These are phyloP conservation scores for Podaxis sp. DNA, from an alignment of 768 basidiomycete species.

Conservation along the genomic window DNA sequence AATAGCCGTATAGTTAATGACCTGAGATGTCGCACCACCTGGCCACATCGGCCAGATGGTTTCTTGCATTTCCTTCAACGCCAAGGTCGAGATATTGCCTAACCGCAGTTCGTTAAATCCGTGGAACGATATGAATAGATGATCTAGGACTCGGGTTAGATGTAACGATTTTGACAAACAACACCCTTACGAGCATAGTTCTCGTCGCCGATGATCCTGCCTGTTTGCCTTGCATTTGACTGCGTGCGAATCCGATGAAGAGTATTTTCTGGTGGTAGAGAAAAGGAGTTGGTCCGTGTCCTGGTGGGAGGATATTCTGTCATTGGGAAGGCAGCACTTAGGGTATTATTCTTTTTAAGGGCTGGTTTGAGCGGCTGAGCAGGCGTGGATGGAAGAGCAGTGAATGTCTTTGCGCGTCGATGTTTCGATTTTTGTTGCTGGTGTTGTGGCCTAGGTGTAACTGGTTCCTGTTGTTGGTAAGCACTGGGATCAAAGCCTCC, in stretches of 20 bases:
- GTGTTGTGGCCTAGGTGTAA: neutral
- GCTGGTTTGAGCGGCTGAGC: conserved; percentile 16
- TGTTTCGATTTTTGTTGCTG: conserved; percentile 12
- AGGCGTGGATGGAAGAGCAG: conserved; percentile 7
- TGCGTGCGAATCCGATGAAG: conserved; percentile 15
- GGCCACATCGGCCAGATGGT: conserved; percentile 64
- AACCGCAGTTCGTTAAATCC: conserved; percentile 63
- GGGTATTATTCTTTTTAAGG: conserved; percentile 11
- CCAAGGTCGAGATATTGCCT: conserved; percentile 47
- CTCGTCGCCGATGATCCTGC: neutral
- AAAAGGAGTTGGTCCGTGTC: conserved; percentile 14
- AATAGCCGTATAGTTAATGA: conserved; percentile 39
- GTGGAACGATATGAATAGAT: conserved; percentile 70
- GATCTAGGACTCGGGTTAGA: conserved; percentile 42
- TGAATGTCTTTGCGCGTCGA: conserved; percentile 5
- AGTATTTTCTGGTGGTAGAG: conserved; percentile 9
- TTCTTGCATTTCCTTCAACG: conserved; percentile 57
- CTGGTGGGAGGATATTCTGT: conserved; percentile 10
- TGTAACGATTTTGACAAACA: neutral
- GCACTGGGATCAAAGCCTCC: conserved; percentile 30
- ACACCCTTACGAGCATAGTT: conserved; percentile 8
- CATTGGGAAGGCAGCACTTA: conserved; percentile 3
- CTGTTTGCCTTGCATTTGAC: conserved; percentile 15
- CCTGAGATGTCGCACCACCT: conserved; percentile 53
- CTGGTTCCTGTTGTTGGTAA: conserved; percentile 19